Conservation (phyloP, 2,329 filamentous ascomycete genomes). For the Hymenotorrendiella dingleyae region DNA sequence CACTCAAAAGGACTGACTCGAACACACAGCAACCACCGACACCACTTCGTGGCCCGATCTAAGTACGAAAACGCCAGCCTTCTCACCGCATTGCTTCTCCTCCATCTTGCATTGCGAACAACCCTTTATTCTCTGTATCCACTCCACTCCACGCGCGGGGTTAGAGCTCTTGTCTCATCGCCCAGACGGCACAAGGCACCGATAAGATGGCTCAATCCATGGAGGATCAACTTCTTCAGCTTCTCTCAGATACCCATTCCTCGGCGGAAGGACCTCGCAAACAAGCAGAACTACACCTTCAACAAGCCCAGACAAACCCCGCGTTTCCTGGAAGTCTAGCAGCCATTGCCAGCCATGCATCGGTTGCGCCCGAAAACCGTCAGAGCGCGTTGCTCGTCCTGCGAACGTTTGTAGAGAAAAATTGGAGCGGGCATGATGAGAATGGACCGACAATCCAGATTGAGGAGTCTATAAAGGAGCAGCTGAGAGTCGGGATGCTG, state of each 20-base stretch:
- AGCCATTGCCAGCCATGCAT: slow-evolving; percentile 71
- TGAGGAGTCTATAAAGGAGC: slow-evolving; percentile 64
- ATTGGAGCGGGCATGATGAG: slow-evolving; percentile 74
- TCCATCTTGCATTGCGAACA: not conserved
- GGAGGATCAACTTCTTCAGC: slow-evolving; percentile 87
- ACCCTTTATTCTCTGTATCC: not conserved
- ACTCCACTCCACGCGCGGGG: not conserved
- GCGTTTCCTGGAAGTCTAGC: slow-evolving; percentile 75
- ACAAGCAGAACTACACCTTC: slow-evolving; percentile 61
- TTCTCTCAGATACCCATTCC: slow-evolving; percentile 83
- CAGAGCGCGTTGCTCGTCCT: slow-evolving; percentile 77
- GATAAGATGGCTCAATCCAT: slow-evolving; percentile 41
- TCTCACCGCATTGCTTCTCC: not conserved
- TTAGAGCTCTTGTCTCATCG: not conserved
- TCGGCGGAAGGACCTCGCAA: slow-evolving; percentile 70
- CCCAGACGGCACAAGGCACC: not conserved
- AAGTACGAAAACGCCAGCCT: too few species aligned
- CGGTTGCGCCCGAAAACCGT: slow-evolving; percentile 67
- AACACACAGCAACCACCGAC: not conserved
- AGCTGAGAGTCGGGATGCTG: slow-evolving; percentile 68
- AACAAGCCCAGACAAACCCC: slow-evolving; percentile 45
- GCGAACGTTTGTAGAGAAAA: slow-evolving; percentile 74
- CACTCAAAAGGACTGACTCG: not conserved
- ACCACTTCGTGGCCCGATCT: not conserved
- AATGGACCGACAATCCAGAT: slow-evolving; percentile 58